Base-by-base conservation (phyloP, 140 eudicot genomes). In the Stevia rebaudiana region DNA sequence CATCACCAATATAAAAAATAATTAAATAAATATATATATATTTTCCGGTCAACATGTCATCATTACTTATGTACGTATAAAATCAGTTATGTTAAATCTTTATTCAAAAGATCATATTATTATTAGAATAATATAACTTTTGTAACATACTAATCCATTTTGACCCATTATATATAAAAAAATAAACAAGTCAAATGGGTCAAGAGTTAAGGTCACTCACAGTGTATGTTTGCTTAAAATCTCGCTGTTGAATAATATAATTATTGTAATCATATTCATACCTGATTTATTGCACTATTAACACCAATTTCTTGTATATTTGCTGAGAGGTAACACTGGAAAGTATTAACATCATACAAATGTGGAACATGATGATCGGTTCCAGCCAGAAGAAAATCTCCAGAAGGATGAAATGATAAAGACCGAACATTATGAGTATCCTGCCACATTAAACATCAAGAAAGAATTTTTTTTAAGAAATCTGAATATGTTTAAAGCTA, bases 361-460 rank as follows among this genome's bases (percentile, higher is more conserved):
- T 90, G 97, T 52, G 94, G 86, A 69, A 86, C 79, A 40, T 81
- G 84, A 74, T 90, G 97, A 83, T 90, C 95, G 8, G 97, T 90
- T 61, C 97, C 97, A 82, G 95, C 97, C 74, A 90, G 65, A 78
- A 90, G 76, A 76, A 81, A 90, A 35, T 83, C 89, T 63, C 97
- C 97, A 65, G 97, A 90, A 12, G 97, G 97, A 76, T 90, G 97
- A 69, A 90, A 86, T 58, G 94, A 79, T 67, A 86, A 85, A 15
- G 94, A 90, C 39, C 97, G 90, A 48, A 90, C 97, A 76, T 83
- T 90, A 67, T 90, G 95, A 13, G 97, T 90, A 65, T 90, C 95
- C 97, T 90, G 94, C 64, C 55, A 69, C 42, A 61, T 41, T 61
- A 21, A 31, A 64, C 58, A 64, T 63, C 72, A 73, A 53, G 18